phyloP scores from a whole-genome alignment of 495 filamentous ascomycete genomes.

The Talaromyces wortmannii region DNA sequence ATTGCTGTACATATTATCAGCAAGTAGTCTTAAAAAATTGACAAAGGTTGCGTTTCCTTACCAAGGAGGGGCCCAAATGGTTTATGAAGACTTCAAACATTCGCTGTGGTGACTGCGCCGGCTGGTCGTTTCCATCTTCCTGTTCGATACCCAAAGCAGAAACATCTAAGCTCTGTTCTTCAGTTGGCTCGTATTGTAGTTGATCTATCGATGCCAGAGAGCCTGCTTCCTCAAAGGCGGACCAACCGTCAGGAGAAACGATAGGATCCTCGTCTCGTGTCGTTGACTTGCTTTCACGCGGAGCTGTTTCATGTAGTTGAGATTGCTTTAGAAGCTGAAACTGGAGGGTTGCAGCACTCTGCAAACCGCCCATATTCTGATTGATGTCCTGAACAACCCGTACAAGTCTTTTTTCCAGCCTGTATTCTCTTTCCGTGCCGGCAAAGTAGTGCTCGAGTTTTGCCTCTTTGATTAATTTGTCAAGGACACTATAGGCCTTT shows the following conservation, averaged over 20 bases:
- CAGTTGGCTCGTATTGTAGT: conserved; percentile 50
- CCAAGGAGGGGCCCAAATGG: conserved; percentile 86
- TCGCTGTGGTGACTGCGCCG: conserved; percentile 50
- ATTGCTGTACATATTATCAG: conserved; percentile 50
- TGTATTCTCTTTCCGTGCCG: conserved; percentile 77
- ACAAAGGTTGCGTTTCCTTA: conserved; percentile 17
- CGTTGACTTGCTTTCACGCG: background rate
- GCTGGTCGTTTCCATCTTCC: conserved; percentile 8
- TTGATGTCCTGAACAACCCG: conserved; percentile 80
- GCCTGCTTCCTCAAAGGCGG: conserved; percentile 28
- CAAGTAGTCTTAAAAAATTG: background rate
- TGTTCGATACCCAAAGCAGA: conserved; percentile 16
- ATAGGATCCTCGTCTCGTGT: conserved; percentile 4
- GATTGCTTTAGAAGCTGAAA: conserved; percentile 72
- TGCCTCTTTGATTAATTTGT: conserved; percentile 77
- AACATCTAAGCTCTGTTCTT: background rate
- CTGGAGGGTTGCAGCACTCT: conserved; percentile 84
- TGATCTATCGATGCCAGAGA: conserved; percentile 61
- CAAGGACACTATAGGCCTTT: conserved; percentile 62
- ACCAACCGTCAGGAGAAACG: conserved; percentile 20
- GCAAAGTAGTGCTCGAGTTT: conserved; percentile 85
- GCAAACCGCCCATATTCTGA: conserved; percentile 85
- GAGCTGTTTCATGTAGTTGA: conserved; percentile 7
- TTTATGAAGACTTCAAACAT: conserved; percentile 85
- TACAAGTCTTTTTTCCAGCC: conserved; percentile 70